A percentile compares a stretch with the other conserved stretches of the same genome.
Conservation (phyloP, 768 basidiomycete species). For the Porphyrellus cyaneotinctus region DNA sequence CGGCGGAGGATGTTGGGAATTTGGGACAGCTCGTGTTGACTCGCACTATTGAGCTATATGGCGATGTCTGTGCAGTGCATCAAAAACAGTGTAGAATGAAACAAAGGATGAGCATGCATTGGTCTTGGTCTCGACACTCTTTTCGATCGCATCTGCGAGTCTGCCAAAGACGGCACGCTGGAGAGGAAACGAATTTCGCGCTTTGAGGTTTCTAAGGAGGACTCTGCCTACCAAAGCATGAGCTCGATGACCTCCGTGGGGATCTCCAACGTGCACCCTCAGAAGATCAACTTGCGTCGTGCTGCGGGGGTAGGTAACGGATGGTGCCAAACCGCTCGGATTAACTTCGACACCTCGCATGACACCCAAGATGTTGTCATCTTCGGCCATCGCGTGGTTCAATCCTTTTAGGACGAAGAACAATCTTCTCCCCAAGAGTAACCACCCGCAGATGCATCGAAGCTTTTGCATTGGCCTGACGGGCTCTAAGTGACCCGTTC, state of each 20-base stretch:
- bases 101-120: conserved; percentile 58
- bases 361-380: conserved; percentile 64
- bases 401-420: conserved; percentile 72
- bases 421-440: conserved; percentile 72
- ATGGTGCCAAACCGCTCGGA: conserved; percentile 60
- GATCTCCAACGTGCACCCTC: no score
- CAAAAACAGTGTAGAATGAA: neutral
- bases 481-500: conserved; percentile 64
- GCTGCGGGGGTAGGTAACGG: conserved; percentile 70
- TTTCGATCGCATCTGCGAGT: conserved; percentile 91
- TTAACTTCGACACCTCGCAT: conserved; percentile 70
- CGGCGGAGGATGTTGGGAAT: conserved; percentile 58
- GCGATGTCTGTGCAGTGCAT: conserved; percentile 58
- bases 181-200: conserved; percentile 89
- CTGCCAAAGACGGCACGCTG: conserved; percentile 90
- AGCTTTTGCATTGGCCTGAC: conserved; percentile 64
- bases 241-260: conserved; percentile 89
- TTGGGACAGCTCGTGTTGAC: conserved; percentile 85
- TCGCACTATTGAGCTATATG: conserved; percentile 83
- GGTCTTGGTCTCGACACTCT: conserved; percentile 94
- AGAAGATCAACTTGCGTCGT: conserved; percentile 61
- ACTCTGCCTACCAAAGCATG: conserved; percentile 75
- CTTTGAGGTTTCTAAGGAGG: conserved; percentile 81
- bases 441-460: conserved; percentile 70
- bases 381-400: conserved; percentile 58